These are phyloP conservation scores for Chlamydomonas sphaeroides DNA, from an alignment of 139 green algal species.

Conservation along the genomic window DNA sequence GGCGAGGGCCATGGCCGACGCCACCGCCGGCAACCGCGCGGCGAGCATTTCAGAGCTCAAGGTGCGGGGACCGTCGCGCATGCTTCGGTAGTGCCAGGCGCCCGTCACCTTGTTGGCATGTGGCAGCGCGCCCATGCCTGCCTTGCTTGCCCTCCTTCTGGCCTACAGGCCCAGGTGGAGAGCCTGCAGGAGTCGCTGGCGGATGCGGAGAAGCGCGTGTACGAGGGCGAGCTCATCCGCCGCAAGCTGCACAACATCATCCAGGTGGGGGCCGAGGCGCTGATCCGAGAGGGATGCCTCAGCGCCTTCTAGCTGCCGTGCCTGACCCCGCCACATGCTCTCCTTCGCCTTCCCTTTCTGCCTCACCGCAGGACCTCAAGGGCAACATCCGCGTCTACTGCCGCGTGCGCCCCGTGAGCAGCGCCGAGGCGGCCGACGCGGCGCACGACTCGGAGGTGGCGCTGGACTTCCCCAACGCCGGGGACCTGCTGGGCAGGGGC, in stretches of 20 bases:
- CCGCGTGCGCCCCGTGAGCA: slow-evolving; percentile 76
- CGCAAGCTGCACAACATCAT: slow-evolving; percentile 93
- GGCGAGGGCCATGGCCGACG: slow-evolving; percentile 57
- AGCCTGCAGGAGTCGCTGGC: slow-evolving; percentile 51
- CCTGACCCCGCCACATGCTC: too few relatives aligned
- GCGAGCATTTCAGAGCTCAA: slow-evolving; percentile 62
- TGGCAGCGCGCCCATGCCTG: too few relatives aligned
- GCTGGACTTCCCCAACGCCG: slow-evolving; percentile 45
- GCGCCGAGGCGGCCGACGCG: slow-evolving; percentile 33
- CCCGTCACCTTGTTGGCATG: too few relatives aligned
- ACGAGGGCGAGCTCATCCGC: slow-evolving; percentile 78
- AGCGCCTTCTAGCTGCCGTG: too few relatives aligned
- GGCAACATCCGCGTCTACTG: slow-evolving; percentile 97
- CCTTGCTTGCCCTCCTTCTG: too few relatives aligned
- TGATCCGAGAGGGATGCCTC: too few relatives aligned
- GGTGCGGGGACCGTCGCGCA: too few relatives aligned
- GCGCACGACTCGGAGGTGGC: slow-evolving; percentile 40
- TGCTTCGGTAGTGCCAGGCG: too few relatives aligned
- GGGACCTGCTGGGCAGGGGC: slow-evolving; percentile 59
- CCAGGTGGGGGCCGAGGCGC: too few relatives aligned
- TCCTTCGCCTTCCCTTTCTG: neutral
- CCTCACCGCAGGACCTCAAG: slow-evolving; percentile 81
- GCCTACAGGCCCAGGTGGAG: slow-evolving; percentile 50
- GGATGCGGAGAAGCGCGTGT: slow-evolving; percentile 66
- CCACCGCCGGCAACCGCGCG: slow-evolving; percentile 37